These are phyloP conservation scores for Rostrohypoxylon terebratum DNA, from an alignment of 495 filamentous ascomycete species.

Conservation along the genomic window DNA sequence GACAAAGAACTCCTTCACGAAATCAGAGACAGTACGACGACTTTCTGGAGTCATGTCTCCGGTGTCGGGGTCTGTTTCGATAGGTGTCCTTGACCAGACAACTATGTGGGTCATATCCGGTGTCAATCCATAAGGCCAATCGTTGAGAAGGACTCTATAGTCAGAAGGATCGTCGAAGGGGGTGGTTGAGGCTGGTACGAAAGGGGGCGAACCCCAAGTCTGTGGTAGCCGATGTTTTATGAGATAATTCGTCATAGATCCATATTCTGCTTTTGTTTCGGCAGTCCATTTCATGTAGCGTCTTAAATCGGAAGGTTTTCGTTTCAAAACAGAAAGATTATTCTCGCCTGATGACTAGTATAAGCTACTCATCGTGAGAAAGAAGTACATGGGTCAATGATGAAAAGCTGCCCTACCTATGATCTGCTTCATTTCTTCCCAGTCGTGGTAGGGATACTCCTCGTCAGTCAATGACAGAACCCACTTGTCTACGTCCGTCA, in stretches of 20 bases:
- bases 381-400: background rate
- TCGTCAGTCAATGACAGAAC: constrained; percentile 77
- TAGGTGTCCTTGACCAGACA: constrained; percentile 71
- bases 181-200: constrained; percentile 61
- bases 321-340: constrained; percentile 78
- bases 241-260: constrained; percentile 81
- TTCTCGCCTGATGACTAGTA: constrained; percentile 58
- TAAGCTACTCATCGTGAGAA: constrained; percentile 22
- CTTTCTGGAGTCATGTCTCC: constrained; percentile 81
- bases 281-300: constrained; percentile 85
- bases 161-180: constrained; percentile 78
- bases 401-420: constrained; percentile 66
- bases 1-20: constrained; percentile 75
- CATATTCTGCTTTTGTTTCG: constrained; percentile 76
- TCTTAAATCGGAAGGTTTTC: constrained; percentile 83
- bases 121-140: constrained; percentile 89
- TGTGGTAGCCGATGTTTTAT: constrained; percentile 73
- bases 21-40: constrained; percentile 69
- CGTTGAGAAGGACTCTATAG: constrained; percentile 82
- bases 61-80: constrained; percentile 65
- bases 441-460: constrained; percentile 74
- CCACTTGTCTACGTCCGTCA: constrained; percentile 73
- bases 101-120: constrained; percentile 79
- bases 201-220: constrained; percentile 70
- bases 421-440: constrained; percentile 74